These are phyloP conservation scores for Solanum arcanum DNA, from an alignment of 257 asterid genomes.

Conservation along the genomic window DNA sequence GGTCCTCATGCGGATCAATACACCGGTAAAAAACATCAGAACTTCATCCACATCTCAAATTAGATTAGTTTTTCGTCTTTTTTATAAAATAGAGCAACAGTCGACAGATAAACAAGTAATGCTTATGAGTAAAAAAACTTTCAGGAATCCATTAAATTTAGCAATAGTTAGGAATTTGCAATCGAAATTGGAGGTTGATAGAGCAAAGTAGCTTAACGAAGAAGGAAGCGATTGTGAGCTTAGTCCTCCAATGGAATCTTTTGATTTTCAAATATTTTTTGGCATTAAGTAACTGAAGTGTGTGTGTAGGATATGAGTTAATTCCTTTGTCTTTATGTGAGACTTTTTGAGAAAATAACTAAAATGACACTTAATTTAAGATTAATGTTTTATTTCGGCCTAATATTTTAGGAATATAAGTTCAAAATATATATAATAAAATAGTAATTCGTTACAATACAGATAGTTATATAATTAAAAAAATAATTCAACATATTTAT, in stretches of 20 bases:
- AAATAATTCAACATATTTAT: too few relatives aligned
- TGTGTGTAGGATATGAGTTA: background rate
- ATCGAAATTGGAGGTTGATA: background rate
- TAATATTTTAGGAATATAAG: background rate
- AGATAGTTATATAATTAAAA: too few relatives aligned
- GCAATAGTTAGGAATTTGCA: background rate
- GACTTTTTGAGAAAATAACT: background rate
- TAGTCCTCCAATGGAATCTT: background rate
- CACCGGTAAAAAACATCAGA: background rate
- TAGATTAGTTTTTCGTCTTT: background rate
- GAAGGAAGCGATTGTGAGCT: background rate
- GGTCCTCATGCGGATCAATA: background rate
- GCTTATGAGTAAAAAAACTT: background rate
- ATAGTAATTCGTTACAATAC: background rate
- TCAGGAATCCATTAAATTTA: background rate
- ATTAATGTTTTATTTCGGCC: background rate
- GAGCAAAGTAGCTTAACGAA: background rate
- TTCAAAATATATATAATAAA: too few relatives aligned
- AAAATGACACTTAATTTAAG: background rate
- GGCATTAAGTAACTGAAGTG: background rate
- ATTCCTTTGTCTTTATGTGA: background rate
- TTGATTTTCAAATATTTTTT: background rate
- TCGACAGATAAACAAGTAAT: background rate
- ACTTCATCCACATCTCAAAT: background rate
- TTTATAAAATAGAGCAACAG: background rate